Evolutionary conservation across 192 early-diverging fungal genomes (phyloP), one percentile per base, ranked within the genome.

Genomic region (Coemansia brasiliensis): DNA sequence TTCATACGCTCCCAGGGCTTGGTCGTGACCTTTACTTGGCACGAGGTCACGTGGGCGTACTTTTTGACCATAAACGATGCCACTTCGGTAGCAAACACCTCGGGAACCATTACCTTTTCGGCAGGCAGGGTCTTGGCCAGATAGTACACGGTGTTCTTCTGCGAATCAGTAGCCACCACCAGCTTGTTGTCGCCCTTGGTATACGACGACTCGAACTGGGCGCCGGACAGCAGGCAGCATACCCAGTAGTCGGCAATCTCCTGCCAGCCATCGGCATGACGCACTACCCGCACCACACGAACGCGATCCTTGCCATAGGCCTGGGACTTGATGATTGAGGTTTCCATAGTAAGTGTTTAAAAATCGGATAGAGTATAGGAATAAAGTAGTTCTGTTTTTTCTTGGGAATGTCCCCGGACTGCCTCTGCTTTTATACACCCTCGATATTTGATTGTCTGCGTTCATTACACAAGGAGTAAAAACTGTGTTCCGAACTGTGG

Each of bases 111-210:
- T 61, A 90, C 86, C 49, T 81, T 82, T 26, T 79, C 69, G 40
- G 84, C 82, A 10, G 66, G 63, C 53, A 69, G 55, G 3, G 80
- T 75, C 69, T 92, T 90, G 76, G 89, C 90, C 52, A 90, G 61
- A 44, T 85, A 72, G 71, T 87, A 88, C 61, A 89, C 76, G 21
- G 86, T 88, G 77, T 91, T 91, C 83, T 91, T 91, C 60, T 85
- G 80, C 18, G 87, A 85, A 61, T 91, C 88, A 18, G 90, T 91
- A 6, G 90, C 83, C 13, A 91, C 83, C 17, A 91, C 82, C 52
- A 83, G 76, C 69, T 82, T 83, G 82, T 91, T 91, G 61, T 88
- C 86, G 55, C 84, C 90, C 72, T 87, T 81, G 58, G 90, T 90
- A 66, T 90, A 91, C 26, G 86, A 83, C 25, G 83, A 72, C 56